Percentiles rank a stretch among this genome's conserved stretches.
These are phyloP conservation scores for Coccomyxa sp. DNA, from an alignment of 139 green algal species.

Conservation along the genomic window DNA sequence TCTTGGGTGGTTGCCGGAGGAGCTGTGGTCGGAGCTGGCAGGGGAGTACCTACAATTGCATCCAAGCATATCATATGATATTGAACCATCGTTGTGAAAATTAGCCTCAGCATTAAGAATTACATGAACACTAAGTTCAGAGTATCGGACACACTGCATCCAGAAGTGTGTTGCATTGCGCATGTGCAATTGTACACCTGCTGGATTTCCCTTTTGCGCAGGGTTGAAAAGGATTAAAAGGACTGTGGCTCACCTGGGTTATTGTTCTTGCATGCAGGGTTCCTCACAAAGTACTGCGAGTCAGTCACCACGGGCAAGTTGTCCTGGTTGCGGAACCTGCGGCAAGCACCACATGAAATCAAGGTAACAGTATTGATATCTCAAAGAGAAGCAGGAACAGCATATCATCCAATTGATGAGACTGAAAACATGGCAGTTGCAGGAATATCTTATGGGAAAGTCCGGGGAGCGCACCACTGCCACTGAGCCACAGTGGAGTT, in stretches of 20 bases:
- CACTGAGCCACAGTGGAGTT: conserved; percentile 16
- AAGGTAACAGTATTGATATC: not conserved
- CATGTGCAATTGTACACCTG: no score
- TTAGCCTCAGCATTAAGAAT: no score
- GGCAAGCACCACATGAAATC: not conserved
- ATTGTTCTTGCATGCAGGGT: not conserved
- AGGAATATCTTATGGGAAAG: not conserved
- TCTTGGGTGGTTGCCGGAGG: not conserved
- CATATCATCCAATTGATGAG: not conserved
- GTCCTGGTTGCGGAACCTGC: conserved; percentile 16
- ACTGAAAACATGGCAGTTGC: not conserved
- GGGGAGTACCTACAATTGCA: not conserved
- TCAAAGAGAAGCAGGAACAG: not conserved
- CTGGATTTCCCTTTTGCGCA: no score
- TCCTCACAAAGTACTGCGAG: not conserved
- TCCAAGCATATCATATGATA: no score
- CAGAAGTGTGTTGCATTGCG: no score
- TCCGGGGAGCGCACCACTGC: conserved; percentile 9
- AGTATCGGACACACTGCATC: no score
- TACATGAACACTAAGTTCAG: no score
- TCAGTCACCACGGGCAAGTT: not conserved
- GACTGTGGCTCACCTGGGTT: not conserved
- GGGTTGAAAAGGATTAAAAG: no score
- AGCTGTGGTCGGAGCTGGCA: not conserved
- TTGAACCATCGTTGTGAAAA: no score